A percentile compares a stretch with the other conserved stretches of the same genome.
These are phyloP conservation scores for Leishmania amazonensis DNA, from an alignment of 208 protist genomes.

Conservation along the genomic window DNA sequence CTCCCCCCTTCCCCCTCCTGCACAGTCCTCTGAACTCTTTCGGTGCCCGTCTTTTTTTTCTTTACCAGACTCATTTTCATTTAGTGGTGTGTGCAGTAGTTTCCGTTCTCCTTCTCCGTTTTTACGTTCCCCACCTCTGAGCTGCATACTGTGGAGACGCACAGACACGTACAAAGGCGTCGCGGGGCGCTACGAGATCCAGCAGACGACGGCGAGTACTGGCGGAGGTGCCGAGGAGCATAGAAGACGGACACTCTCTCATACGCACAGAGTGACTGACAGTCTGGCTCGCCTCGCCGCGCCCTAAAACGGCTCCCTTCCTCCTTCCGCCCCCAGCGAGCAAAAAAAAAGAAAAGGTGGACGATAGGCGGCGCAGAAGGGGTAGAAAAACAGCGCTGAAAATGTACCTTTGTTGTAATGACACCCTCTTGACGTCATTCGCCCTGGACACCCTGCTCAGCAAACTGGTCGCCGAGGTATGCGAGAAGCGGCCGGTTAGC, in stretches of 20 bases:
- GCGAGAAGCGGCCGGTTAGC: constrained; percentile 28
- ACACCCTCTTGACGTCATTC: constrained; percentile 31
- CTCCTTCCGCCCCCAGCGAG: background rate
- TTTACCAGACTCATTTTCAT: background rate
- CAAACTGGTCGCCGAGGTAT: constrained; percentile 34
- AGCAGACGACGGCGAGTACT: background rate
- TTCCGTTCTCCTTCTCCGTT: background rate
- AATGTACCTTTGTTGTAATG: constrained; percentile 34
- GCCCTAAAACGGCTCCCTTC: background rate
- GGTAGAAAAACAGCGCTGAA: background rate
- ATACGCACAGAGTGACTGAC: background rate
- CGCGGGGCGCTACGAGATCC: background rate
- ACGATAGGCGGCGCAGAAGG: background rate
- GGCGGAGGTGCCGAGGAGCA: background rate
- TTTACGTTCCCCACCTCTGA: background rate
- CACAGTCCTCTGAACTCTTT: background rate
- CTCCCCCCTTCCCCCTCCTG: background rate
- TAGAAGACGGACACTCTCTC: background rate
- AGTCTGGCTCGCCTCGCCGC: background rate
- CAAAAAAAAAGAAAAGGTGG: background rate
- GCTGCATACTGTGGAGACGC: background rate
- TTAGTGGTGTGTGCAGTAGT: background rate
- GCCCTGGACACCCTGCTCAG: constrained; percentile 27
- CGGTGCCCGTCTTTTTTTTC: background rate
- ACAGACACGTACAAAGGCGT: background rate